Conservation (phyloP, 2,329 filamentous ascomycete species). For the Fusarium armeniacum region DNA sequence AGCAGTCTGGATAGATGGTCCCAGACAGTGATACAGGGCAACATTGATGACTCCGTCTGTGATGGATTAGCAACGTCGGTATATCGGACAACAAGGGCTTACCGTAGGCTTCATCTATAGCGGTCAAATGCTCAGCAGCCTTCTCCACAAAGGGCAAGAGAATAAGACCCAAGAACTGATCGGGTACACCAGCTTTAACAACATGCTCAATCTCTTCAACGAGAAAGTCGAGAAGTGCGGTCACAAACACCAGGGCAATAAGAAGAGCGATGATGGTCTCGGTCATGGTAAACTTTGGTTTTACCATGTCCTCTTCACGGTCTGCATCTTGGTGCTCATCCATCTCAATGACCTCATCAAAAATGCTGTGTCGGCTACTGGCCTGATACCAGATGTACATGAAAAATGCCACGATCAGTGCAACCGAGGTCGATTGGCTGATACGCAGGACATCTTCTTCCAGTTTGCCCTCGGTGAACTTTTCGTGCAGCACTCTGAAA, state of each 20-base stretch:
- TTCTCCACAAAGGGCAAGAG: conserved; percentile 78
- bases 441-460: conserved; percentile 67
- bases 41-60: conserved; percentile 75
- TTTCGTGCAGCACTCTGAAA: conserved; percentile 45
- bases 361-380: conserved; percentile 73
- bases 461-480: conserved; percentile 56
- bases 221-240: conserved; percentile 75
- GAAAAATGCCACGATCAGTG: conserved; percentile 71
- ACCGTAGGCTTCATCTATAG: conserved; percentile 77
- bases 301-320: conserved; percentile 67
- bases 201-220: conserved; percentile 73
- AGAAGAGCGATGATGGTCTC: conserved; percentile 72
- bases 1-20: conserved; percentile 80
- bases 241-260: conserved; percentile 70
- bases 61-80: not conserved
- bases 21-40: conserved; percentile 78
- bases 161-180: conserved; percentile 66
- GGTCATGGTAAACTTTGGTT: conserved; percentile 75
- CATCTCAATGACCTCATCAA: conserved; percentile 68
- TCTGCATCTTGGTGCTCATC: conserved; percentile 69
- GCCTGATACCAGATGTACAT: conserved; percentile 73
- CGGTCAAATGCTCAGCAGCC: conserved; percentile 77
- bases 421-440: conserved; percentile 72
- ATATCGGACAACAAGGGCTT: conserved; percentile 5
- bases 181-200: conserved; percentile 52